Conservation (phyloP, 225 moss, liverwort and hornwort genomes). For the Lunularia cruciata region DNA sequence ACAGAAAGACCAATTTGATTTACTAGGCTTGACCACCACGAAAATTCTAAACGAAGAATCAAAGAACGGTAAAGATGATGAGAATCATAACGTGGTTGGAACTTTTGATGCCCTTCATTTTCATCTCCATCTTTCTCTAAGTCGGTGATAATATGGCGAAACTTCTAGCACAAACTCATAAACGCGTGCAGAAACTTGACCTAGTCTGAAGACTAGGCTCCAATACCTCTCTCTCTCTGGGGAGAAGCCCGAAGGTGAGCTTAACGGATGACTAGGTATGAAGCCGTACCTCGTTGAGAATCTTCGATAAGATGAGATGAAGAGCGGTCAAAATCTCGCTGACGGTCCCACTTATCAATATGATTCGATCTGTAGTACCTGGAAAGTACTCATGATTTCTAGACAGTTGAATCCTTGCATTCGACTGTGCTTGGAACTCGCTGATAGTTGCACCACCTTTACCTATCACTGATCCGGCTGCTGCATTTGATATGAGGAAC, state of each 20-base stretch:
- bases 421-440: slow-evolving; percentile 53
- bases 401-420: slow-evolving; percentile 52
- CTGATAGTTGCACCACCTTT: slow-evolving; percentile 59
- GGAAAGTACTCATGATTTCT: slow-evolving; percentile 60
- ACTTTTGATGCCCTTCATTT: too few relatives aligned
- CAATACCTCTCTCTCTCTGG: too few relatives aligned
- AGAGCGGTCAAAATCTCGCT: slow-evolving; percentile 50
- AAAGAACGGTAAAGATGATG: too few relatives aligned
- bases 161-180: too few relatives aligned
- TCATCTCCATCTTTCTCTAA: too few relatives aligned
- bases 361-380: slow-evolving; percentile 55
- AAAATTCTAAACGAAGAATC: neutral
- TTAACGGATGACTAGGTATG: neutral
- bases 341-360: slow-evolving; percentile 47
- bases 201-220: neutral
- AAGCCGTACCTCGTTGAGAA: slow-evolving; percentile 40
- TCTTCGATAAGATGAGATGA: slow-evolving; percentile 54
- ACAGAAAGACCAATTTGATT: too few relatives aligned
- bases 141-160: too few relatives aligned
- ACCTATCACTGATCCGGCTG: slow-evolving; percentile 58
- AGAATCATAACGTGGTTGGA: too few relatives aligned
- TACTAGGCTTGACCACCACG: too few relatives aligned
- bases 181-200: neutral
- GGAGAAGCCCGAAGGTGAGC: too few relatives aligned
- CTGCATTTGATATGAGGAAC: slow-evolving; percentile 58